A percentile compares a stretch with the other conserved stretches of the same genome.
Evolutionary conservation across 2,329 filamentous ascomycete genomes (phyloP).

Genomic region (Aspergillus sp.): DNA sequence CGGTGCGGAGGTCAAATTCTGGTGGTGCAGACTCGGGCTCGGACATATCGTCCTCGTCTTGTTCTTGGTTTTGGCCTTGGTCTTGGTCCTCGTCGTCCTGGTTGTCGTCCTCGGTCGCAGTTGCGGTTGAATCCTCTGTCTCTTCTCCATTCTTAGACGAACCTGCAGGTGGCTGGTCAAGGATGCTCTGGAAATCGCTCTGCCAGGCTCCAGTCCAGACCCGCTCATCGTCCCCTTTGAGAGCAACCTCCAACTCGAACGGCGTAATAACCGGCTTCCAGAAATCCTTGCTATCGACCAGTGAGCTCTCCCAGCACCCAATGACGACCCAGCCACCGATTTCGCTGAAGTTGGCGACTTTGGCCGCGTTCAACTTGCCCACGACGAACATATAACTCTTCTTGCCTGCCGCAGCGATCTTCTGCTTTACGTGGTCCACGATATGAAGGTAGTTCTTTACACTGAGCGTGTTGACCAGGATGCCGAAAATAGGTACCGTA

Average conservation of each 20-base stretch:
- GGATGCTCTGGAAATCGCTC: conserved; percentile 75
- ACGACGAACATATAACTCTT: conserved; percentile 97
- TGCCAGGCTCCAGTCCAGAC: conserved; percentile 89
- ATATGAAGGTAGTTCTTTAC: conserved; percentile 87
- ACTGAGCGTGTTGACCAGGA: conserved; percentile 91
- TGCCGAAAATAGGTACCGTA: conserved; percentile 82
- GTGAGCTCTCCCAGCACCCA: conserved; percentile 94
- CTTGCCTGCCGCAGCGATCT: conserved; percentile 79
- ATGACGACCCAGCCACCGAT: conserved; percentile 96
- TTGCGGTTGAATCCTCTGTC: conserved; percentile 24
- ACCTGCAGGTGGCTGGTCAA: conserved; percentile 37
- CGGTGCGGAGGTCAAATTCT: conserved; percentile 89
- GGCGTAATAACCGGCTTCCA: conserved; percentile 91
- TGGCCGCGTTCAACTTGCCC: conserved; percentile 92
- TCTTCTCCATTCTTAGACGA: conserved; percentile 23
- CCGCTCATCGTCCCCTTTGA: conserved; percentile 72
- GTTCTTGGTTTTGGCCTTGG: conserved; percentile 39
- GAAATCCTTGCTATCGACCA: conserved; percentile 86
- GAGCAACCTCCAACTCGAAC: conserved; percentile 79
- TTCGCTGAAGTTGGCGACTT: conserved; percentile 94
- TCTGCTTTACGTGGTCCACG: conserved; percentile 68
- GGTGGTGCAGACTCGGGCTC: conserved; percentile 70
- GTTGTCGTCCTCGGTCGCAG: conserved; percentile 1
- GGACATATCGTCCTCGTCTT: conserved; percentile 62
- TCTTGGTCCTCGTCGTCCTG: too few relatives aligned